A percentile compares a stretch with the other conserved stretches of the same genome.
Conservation (phyloP, 2,329 filamentous ascomycete genomes). For the Microascus cirrosus region DNA sequence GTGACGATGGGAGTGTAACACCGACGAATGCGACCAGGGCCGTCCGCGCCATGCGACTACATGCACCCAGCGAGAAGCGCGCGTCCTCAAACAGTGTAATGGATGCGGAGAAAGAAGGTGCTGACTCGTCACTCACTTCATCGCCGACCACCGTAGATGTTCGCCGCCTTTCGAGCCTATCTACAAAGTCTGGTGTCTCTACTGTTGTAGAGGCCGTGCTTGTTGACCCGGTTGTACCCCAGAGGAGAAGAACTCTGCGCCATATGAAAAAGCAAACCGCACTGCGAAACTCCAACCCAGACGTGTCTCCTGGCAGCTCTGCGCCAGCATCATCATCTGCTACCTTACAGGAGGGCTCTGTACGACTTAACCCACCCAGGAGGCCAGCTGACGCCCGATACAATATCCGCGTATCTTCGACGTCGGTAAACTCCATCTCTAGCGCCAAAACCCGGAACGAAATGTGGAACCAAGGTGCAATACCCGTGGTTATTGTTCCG, state of each 20-base stretch:
- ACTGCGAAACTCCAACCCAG: conserved; percentile 33
- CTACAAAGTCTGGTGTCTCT: conserved; percentile 41
- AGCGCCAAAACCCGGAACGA: conserved; percentile 47
- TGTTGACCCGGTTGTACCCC: conserved; percentile 33
- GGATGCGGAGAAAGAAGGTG: background rate
- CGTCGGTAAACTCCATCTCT: conserved; percentile 35
- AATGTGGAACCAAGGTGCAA: conserved; percentile 46
- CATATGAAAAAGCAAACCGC: conserved; percentile 46
- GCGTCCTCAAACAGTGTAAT: background rate
- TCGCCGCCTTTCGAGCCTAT: conserved; percentile 41
- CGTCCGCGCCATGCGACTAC: conserved; percentile 32
- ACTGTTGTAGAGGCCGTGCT: conserved; percentile 48
- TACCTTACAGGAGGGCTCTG: conserved; percentile 9
- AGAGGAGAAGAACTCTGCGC: conserved; percentile 42
- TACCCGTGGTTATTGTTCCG: conserved; percentile 53
- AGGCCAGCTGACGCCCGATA: conserved; percentile 19
- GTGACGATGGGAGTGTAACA: conserved; percentile 34
- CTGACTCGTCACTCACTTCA: conserved; percentile 13
- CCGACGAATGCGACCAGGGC: conserved; percentile 42
- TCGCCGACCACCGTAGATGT: conserved; percentile 30
- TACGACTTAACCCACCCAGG: conserved; percentile 15
- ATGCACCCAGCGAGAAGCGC: conserved; percentile 15
- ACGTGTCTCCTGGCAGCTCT: conserved; percentile 29
- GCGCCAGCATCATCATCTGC: conserved; percentile 26
- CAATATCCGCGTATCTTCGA: conserved; percentile 37